Conservation (phyloP, 169 alveolate genomes). For the Amoebophrya sp. region DNA sequence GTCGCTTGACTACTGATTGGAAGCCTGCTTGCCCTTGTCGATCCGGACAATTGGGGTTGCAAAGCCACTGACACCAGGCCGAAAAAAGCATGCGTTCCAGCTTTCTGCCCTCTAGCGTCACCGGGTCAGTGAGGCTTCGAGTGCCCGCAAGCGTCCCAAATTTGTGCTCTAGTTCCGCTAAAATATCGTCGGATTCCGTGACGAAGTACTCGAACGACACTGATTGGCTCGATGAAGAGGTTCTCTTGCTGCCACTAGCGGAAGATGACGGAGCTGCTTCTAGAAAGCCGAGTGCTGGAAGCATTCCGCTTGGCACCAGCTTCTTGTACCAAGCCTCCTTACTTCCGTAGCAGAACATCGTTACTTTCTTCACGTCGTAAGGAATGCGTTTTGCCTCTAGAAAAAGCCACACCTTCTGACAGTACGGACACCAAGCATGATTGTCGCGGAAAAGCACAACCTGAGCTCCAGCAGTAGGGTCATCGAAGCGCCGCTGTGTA, state of each 20-base stretch:
- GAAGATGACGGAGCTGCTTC: background rate
- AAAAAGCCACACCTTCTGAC: constrained; percentile 12
- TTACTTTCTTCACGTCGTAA: constrained; percentile 1
- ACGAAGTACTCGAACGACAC: background rate
- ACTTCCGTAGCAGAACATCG: constrained; percentile 17
- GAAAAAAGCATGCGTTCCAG: background rate
- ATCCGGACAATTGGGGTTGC: background rate
- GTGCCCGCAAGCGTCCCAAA: background rate
- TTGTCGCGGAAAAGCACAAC: constrained; percentile 22
- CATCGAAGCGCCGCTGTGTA: background rate
- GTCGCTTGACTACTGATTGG: background rate
- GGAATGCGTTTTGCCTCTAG: background rate
- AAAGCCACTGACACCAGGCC: constrained; percentile 5
- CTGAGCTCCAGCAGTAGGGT: background rate
- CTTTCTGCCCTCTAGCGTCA: background rate
- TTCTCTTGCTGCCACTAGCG: background rate
- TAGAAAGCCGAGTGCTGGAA: background rate
- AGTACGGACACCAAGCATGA: constrained; percentile 29
- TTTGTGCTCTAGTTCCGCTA: background rate
- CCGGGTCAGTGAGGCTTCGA: background rate
- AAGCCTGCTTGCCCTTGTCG: background rate
- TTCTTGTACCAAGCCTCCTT: constrained; percentile 20
- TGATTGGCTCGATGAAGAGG: background rate
- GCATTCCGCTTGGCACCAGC: background rate
- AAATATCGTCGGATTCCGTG: background rate